A percentile compares a stretch with the other conserved stretches of the same genome.
phyloP scores from a whole-genome alignment of 1,284 basidiomycete species.

The Boletus sp. region DNA sequence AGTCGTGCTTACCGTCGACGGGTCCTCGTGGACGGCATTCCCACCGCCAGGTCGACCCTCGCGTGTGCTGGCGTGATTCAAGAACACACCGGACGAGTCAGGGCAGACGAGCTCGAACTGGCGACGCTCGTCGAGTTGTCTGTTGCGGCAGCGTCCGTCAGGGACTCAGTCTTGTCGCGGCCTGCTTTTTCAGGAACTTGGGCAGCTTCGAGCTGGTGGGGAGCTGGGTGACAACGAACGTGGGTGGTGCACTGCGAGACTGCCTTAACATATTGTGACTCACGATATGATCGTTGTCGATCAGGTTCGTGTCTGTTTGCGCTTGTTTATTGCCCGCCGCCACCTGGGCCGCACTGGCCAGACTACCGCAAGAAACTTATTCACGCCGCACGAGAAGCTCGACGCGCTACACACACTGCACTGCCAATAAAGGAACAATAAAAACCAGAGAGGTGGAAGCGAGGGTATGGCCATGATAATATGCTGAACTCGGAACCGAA shows the following conservation, averaged over 20 bases:
- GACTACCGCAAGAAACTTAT: no score
- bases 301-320: conserved; percentile 27
- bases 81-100: conserved; percentile 28
- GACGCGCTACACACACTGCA: no score
- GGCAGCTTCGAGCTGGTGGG: conserved; percentile 56
- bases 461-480: conserved; percentile 8
- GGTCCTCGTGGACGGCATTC: conserved; percentile 21
- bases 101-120: conserved; percentile 45
- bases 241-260: conserved; percentile 42
- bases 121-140: conserved; percentile 47
- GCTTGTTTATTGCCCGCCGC: conserved; percentile 30
- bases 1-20: conserved; percentile 1
- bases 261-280: conserved; percentile 44
- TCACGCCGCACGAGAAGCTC: no score
- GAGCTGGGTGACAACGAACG: conserved; percentile 41
- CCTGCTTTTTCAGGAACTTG: conserved; percentile 67
- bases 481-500: not conserved
- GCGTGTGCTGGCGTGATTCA: conserved; percentile 31
- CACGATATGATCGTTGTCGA: conserved; percentile 13
- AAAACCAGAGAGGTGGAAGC: conserved; percentile 31
- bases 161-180: conserved; percentile 62
- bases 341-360: conserved; percentile 13
- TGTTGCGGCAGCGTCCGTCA: conserved; percentile 48
- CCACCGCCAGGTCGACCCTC: conserved; percentile 20
- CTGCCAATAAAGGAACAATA: conserved; percentile 18